Percentiles rank a stretch among this genome's conserved stretches.
phyloP scores from a whole-genome alignment of 352 stramenopile genomes.

The Pythium chondricola region DNA sequence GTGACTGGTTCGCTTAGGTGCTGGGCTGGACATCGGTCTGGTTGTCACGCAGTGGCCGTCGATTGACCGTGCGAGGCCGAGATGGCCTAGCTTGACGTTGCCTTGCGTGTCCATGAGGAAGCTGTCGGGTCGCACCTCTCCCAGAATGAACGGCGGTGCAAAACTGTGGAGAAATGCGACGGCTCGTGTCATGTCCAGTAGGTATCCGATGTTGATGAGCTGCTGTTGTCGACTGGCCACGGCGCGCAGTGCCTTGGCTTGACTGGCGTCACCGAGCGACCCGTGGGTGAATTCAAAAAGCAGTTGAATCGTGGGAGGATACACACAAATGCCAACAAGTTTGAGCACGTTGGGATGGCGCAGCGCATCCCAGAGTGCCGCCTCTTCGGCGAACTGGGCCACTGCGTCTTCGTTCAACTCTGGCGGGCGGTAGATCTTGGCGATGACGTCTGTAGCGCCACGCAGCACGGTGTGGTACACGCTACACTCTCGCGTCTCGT shows the following conservation, averaged over 20 bases:
- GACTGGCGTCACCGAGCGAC: constrained; percentile 24
- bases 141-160: constrained; percentile 35
- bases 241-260: not conserved
- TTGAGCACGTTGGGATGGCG: constrained; percentile 71
- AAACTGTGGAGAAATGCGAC: constrained; percentile 45
- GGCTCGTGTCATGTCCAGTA: constrained; percentile 32
- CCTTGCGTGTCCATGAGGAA: constrained; percentile 38
- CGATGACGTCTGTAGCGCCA: constrained; percentile 35
- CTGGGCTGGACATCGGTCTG: not conserved
- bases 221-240: constrained; percentile 20
- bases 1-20: not conserved
- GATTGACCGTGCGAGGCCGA: constrained; percentile 37
- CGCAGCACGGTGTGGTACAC: constrained; percentile 56
- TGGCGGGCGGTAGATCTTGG: constrained; percentile 64
- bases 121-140: constrained; percentile 54
- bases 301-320: constrained; percentile 56
- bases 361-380: constrained; percentile 54
- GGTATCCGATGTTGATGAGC: constrained; percentile 28
- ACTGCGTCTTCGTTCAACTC: constrained; percentile 61
- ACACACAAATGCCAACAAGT: constrained; percentile 78
- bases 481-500: too few relatives aligned
- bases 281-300: constrained; percentile 47
- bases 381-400: constrained; percentile 70
- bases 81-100: constrained; percentile 47
- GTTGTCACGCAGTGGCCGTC: too few relatives aligned